Base-by-base conservation (phyloP, 2,329 filamentous ascomycete genomes). In the Epichloe coenophiala region DNA sequence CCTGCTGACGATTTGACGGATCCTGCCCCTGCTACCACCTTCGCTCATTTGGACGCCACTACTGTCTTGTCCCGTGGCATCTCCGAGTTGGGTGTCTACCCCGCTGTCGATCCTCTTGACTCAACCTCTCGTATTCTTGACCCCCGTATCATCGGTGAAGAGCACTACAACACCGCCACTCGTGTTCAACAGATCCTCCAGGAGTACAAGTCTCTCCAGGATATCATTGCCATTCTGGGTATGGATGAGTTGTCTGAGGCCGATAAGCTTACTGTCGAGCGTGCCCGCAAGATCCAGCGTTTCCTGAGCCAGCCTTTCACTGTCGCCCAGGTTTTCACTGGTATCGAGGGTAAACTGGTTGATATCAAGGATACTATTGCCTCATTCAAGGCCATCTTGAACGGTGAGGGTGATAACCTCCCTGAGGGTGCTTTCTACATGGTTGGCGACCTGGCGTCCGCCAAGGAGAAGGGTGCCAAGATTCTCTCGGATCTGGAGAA, bases 1-100 rank as follows among this genome's bases (percentile, higher is more conserved):
- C 93, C 93, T 72, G 93, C 93, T 86, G 93, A 98, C 75, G 93
- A 98, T 86, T 85, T 98, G 88, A 98, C 93, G 79, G 93, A 98
- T 78, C 93, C 93, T 77, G 93, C 93, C 63, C 93, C 93, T 64
- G 93, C 93, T 72, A 97, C 93, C 73, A 98, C 93, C 73, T 98
- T 98, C 76, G 93, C 93, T 72, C 93, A 98, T 76, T 86, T 98
- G 84, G 93, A 98, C 80, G 93, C 93, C 81, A 98, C 93, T 74
- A 98, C 93, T 84, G 93, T 97, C 72, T 81, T 98, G 82, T 98
- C 93, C 68, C 91, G 93, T 86, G 91, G 93, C 90, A 98, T 98
- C 73, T 97, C 93, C 61, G 93, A 98, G 82, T 81, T 98, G 83
- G 93, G 93, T 89, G 98, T 97, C 80, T 98, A 98, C 83, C 93